Evolutionary conservation across 2,329 filamentous ascomycete species (phyloP).

Genomic region (Beauveria medogensis): DNA sequence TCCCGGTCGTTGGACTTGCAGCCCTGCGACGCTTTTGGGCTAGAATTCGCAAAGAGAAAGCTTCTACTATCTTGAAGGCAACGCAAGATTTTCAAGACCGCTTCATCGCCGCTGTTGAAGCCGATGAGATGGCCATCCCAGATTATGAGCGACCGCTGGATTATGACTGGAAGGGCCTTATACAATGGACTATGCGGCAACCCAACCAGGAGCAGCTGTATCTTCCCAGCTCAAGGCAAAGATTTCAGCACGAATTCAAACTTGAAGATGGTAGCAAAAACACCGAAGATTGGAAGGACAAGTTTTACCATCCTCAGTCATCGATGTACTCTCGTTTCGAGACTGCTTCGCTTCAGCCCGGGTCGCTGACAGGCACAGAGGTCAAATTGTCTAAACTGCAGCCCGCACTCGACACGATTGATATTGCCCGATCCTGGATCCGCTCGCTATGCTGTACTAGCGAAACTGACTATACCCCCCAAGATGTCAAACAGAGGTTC

Average conservation of each 20-base stretch:
- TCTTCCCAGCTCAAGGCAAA: constrained; percentile 38
- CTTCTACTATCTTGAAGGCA: constrained; percentile 42
- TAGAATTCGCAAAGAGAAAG: constrained; percentile 40
- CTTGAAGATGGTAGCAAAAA: constrained; percentile 27
- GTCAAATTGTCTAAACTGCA: neutral
- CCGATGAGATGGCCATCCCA: constrained; percentile 50
- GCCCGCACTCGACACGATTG: constrained; percentile 21
- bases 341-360: constrained; percentile 41
- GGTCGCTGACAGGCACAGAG: constrained; percentile 25
- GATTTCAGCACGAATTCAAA: constrained; percentile 36
- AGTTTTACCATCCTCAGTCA: constrained; percentile 45
- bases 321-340: constrained; percentile 52
- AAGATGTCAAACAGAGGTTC: constrained; percentile 43
- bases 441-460: constrained; percentile 50
- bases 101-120: constrained; percentile 59
- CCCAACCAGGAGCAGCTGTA: constrained; percentile 35
- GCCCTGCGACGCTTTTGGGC: constrained; percentile 50
- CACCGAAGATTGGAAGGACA: constrained; percentile 43
- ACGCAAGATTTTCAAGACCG: constrained; percentile 56
- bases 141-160: constrained; percentile 54
- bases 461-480: constrained; percentile 38
- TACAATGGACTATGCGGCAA: constrained; percentile 58
- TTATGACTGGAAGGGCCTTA: constrained; percentile 61
- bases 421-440: constrained; percentile 50
- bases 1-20: constrained; percentile 44